These are phyloP conservation scores for Diplocarpon mali DNA, from an alignment of 2,329 filamentous ascomycete species.

Conservation along the genomic window DNA sequence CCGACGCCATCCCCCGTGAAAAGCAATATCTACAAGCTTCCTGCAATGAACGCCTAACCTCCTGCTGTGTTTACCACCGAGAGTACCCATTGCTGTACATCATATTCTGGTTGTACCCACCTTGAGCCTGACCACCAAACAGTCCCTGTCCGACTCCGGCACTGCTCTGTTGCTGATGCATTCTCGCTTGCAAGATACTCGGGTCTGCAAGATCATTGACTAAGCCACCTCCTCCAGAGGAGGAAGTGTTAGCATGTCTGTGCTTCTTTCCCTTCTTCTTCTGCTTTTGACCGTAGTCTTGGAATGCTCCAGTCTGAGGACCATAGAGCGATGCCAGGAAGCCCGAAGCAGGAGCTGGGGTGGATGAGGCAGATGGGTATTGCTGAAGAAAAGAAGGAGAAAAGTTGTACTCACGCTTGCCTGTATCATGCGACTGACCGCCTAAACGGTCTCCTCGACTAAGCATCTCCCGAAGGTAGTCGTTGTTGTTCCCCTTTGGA, in stretches of 20 bases:
- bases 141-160: slow-evolving; percentile 79
- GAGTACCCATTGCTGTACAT: slow-evolving; percentile 65
- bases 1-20: slow-evolving; percentile 25
- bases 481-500: slow-evolving; percentile 62
- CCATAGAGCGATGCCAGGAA: slow-evolving; percentile 88
- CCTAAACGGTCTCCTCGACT: slow-evolving; percentile 48
- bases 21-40: slow-evolving; percentile 26
- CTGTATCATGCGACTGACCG: slow-evolving; percentile 67
- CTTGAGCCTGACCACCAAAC: slow-evolving; percentile 81
- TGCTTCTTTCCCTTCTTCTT: slow-evolving; percentile 99
- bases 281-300: slow-evolving; percentile 91
- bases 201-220: slow-evolving; percentile 97
- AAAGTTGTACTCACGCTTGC: slow-evolving; percentile 98
- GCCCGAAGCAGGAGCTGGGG: slow-evolving; percentile 80
- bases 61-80: slow-evolving; percentile 42
- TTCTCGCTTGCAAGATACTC: slow-evolving; percentile 96
- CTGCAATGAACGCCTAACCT: slow-evolving; percentile 19
- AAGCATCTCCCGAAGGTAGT: slow-evolving; percentile 73
- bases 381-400: slow-evolving; percentile 86
- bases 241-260: slow-evolving; percentile 99
- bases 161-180: slow-evolving; percentile 75
- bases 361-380: slow-evolving; percentile 71
- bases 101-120: slow-evolving; percentile 85
- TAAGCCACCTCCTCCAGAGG: slow-evolving; percentile 97
- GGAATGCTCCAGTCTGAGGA: slow-evolving; percentile 72